Evolutionary conservation across 179 eudicot genomes (phyloP), one percentile per base, ranked within the genome.

Genomic region (Nepenthes alata): DNA sequence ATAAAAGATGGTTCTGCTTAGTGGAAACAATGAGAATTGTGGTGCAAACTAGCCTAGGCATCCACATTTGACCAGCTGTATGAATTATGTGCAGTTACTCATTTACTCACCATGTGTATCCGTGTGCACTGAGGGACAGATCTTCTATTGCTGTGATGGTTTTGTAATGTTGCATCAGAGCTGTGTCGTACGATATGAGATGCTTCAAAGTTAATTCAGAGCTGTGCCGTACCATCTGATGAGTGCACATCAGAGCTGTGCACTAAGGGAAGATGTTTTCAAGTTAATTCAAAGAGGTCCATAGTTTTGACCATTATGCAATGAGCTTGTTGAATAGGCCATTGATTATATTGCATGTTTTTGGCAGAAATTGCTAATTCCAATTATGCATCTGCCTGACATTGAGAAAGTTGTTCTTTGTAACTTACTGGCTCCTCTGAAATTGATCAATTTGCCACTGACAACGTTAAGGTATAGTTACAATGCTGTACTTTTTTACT

Each of bases 21-120:
- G 62, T 54, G 36, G 89, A 80, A 68, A 80, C 74, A 65, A 95
- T 91, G 50, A 77, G 77, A 66, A 78, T 89, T 57, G 64, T 81
- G 76, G 85, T 75, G 57, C 81, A 86, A 70, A 74, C 81, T 60
- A 75, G 72, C 59, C 75, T 70, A 58, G 95, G 89, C 66, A 74
- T 75, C 75, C 91, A 89, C 77, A 86, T 91, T 62, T 91, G 96
- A 63, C 91, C 95, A 13, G 96, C 89, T 86, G 96, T 91, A 83
- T 70, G 73, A 35, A 53, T 45, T 16, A 4, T 25, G 25, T 25
- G 62, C 48, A 37, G 13, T 34, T 47, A 37, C 44, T 45, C 41
- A 5, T 47, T 61, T 50, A 25, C 25, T 25, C 0, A 25, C 25
- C 25, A 0, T 25, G 25, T 25, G 25, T 25, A 25, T 25, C 25